Evolutionary conservation across 495 filamentous ascomycete genomes (phyloP), one percentile per base, ranked within the genome.

Genomic region (Clohesyomyces aquaticus): DNA sequence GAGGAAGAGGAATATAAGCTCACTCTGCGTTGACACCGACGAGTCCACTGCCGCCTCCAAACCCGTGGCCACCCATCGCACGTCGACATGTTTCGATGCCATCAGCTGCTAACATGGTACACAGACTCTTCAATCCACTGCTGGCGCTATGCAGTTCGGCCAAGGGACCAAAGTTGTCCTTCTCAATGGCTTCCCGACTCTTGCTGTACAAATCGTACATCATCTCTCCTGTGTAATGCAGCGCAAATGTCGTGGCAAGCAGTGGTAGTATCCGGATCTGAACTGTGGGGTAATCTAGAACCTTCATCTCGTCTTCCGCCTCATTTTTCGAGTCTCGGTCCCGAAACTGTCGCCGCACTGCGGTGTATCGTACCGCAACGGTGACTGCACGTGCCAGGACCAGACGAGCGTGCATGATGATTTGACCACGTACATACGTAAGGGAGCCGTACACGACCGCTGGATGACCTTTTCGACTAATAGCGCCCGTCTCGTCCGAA

Each of bases 11-110:
- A 26, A 25, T 2, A 16, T 4, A 12, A 35, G 61, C 63, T 29
- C 8, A 70, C 56, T 81, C 78, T 41, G 75, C 76, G 55, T 81
- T 80, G 32, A 80, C 63, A 48, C 77, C 74, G 16, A 80, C 75
- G 14, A 81, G 70, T 0, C 80, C 80, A 63, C 77, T 80, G 22
- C 73, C 75, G 28, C 79, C 79, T 0, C 78, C 78, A 57, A 79
- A 82, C 1, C 79, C 80, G 63, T 82, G 79, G 3, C 80, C 80
- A 21, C 80, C 79, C 73, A 80, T 72, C 0, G 78, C 77, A 12
- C 79, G 70, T 35, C 80, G 74, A 62, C 79, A 81, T 3, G 75
- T 79, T 65, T 82, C 79, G 45, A 81, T 80, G 0, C 79, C 78
- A 68, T 81, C 77, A 4, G 79, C 79, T 4, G 78, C 77, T 19